Conservation (phyloP, 164 flowering plant species). For the Kingdonia uniflora region DNA sequence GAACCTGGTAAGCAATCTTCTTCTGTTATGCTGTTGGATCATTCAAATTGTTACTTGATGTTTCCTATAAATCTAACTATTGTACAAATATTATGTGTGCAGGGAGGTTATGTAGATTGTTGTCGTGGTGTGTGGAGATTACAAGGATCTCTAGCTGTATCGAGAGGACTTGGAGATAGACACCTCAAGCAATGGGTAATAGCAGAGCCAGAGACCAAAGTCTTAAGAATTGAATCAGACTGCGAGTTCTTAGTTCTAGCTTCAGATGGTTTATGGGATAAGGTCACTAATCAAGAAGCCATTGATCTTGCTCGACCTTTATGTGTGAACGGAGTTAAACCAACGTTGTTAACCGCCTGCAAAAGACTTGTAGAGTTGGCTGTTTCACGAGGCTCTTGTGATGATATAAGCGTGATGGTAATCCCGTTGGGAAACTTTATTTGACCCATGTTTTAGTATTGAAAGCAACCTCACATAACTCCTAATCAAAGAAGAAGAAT, state of each 20-base stretch:
- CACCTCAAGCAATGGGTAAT: constrained; percentile 69
- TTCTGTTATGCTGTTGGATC: background rate
- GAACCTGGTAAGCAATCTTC: constrained; percentile 29
- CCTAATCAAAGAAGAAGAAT: no score
- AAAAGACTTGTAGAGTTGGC: constrained; percentile 61
- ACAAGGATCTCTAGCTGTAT: constrained; percentile 80
- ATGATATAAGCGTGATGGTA: constrained; percentile 69
- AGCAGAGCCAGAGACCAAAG: constrained; percentile 62
- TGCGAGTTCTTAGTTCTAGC: constrained; percentile 76
- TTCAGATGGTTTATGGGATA: constrained; percentile 92
- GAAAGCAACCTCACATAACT: no score
- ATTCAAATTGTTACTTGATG: background rate
- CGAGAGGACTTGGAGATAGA: constrained; percentile 73
- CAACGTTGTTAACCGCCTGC: constrained; percentile 39
- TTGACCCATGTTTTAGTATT: constrained; percentile 3
- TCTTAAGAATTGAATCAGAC: constrained; percentile 29
- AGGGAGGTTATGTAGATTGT: constrained; percentile 88
- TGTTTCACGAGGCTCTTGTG: constrained; percentile 47
- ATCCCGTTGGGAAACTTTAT: constrained; percentile 35
- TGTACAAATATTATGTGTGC: constrained; percentile 5
- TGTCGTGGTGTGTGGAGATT: constrained; percentile 73
- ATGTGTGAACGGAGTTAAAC: constrained; percentile 25
- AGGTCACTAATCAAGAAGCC: constrained; percentile 85
- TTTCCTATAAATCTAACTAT: constrained; percentile 2
- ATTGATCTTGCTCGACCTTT: constrained; percentile 47